Evolutionary conservation across 805 yeast genomes (phyloP), one percentile per base, ranked within the genome.

Genomic region (Starmerella kuoi): DNA sequence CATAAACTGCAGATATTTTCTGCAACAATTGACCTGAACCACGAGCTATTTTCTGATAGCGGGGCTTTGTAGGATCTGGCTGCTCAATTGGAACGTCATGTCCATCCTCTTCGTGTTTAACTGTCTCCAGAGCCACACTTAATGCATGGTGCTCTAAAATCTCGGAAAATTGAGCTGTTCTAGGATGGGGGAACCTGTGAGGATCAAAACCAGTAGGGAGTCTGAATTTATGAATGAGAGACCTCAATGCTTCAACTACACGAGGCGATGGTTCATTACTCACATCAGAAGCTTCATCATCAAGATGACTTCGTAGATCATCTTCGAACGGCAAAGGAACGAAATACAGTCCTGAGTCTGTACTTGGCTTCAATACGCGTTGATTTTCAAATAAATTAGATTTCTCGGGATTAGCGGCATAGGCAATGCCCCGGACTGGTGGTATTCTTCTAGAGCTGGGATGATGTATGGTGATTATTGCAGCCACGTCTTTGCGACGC

Each of bases 261-360:
- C 14, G 9, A 9, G 28, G 28, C 28, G 14, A 14, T 9, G 14
- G 28, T 19, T 30, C 18, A 9, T 9, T 11, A 9, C 57, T 50
- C 21, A 56, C 45, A 11, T 41, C 38, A 5, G 49, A 27, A 44
- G 50, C 53, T 2, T 40, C 52, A 3, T 45, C 30, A 19, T 14
- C 17, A 43, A 22, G 36, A 31, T 22, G 40, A 44, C 60, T 61
- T 39, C 96, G 65, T 3, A 85, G 60, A 56, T 84, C 88, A 50
- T 85, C 93, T 14, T 73, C 61, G 66, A 72, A 80, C 1, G 97
- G 95, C 19, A 82, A 52, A 24, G 69, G 67, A 7, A 80, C 67
- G 42, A 86, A 58, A 37, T 78, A 75, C 47, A 88, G 72, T 0
- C 95, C 95, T 43, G 80, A 76, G 0, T 23, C 19, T 1, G 47